Conservation (phyloP, 192 early-diverging fungal species). For the Coemansia sp. region DNA sequence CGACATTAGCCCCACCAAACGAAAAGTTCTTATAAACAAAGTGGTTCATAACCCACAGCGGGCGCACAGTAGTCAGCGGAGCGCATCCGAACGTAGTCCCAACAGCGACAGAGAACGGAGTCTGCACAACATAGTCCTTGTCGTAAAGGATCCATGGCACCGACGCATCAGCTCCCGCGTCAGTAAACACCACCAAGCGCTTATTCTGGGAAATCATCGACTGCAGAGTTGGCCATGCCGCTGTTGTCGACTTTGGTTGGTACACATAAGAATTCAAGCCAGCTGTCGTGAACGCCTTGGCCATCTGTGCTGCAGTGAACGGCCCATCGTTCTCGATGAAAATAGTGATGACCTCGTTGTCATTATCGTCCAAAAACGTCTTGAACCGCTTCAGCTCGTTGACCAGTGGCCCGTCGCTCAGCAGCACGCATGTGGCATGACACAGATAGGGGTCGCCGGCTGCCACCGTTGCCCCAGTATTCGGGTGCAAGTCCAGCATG, state of each 20-base stretch:
- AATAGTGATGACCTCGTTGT: conserved; percentile 75
- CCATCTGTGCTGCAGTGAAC: conserved; percentile 55
- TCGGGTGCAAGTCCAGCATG: conserved; percentile 64
- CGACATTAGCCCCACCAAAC: conserved; percentile 31
- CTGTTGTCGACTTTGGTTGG: conserved; percentile 35
- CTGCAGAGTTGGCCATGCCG: conserved; percentile 70
- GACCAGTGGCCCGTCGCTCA: conserved; percentile 63
- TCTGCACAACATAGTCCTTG: conserved; percentile 69
- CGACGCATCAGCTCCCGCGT: conserved; percentile 56
- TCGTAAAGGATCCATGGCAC: conserved; percentile 72
- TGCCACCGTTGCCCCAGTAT: conserved; percentile 8
- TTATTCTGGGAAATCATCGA: conserved; percentile 66
- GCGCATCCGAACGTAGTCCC: conserved; percentile 60
- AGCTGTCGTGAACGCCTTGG: conserved; percentile 55
- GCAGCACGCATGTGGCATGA: conserved; percentile 63
- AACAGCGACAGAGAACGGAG: conserved; percentile 62
- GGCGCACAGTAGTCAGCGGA: conserved; percentile 20
- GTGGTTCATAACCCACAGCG: conserved; percentile 77
- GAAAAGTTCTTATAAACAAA: conserved; percentile 61
- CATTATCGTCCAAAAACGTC: conserved; percentile 64
- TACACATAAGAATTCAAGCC: conserved; percentile 59
- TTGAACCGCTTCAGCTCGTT: conserved; percentile 60
- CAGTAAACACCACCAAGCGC: conserved; percentile 66
- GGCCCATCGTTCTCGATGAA: conserved; percentile 68
- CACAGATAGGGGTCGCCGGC: conserved; percentile 62